Evolutionary conservation across 208 protist species (phyloP).

Genomic region (Leishmania gerbilli): DNA sequence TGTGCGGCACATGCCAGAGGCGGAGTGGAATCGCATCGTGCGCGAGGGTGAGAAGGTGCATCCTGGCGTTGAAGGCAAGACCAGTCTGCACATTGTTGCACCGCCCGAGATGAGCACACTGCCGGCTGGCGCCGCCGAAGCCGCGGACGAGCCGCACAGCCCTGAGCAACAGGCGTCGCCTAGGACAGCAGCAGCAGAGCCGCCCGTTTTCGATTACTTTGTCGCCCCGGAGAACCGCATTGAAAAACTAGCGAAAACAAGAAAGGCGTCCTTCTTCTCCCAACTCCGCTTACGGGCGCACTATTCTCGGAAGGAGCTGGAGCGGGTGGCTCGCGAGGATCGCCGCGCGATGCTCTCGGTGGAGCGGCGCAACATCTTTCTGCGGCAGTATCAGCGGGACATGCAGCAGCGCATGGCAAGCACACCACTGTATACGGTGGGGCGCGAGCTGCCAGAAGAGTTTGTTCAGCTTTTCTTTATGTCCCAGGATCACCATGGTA

Average conservation of each 20-base stretch:
- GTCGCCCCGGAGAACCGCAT: constrained; percentile 27
- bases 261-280: constrained; percentile 5
- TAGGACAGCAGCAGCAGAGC: background rate
- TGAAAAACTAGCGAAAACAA: background rate
- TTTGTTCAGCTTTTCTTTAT: constrained; percentile 31
- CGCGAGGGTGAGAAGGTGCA: constrained; percentile 26
- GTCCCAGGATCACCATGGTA: background rate
- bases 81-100: constrained; percentile 28
- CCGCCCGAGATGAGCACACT: constrained; percentile 16
- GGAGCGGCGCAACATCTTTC: constrained; percentile 31
- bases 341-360: constrained; percentile 22
- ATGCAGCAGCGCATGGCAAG: constrained; percentile 27
- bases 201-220: constrained; percentile 34
- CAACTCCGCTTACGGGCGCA: constrained; percentile 2
- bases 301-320: constrained; percentile 14
- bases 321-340: constrained; percentile 25
- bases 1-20: constrained; percentile 35
- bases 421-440: constrained; percentile 20
- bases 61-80: constrained; percentile 23
- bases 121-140: background rate
- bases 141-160: background rate
- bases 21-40: constrained; percentile 34
- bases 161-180: background rate
- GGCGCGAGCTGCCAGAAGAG: constrained; percentile 24
- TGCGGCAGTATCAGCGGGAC: constrained; percentile 32